Base-by-base conservation (phyloP, 163 green algal species). In the Coccomyxa subellipsoidea region DNA sequence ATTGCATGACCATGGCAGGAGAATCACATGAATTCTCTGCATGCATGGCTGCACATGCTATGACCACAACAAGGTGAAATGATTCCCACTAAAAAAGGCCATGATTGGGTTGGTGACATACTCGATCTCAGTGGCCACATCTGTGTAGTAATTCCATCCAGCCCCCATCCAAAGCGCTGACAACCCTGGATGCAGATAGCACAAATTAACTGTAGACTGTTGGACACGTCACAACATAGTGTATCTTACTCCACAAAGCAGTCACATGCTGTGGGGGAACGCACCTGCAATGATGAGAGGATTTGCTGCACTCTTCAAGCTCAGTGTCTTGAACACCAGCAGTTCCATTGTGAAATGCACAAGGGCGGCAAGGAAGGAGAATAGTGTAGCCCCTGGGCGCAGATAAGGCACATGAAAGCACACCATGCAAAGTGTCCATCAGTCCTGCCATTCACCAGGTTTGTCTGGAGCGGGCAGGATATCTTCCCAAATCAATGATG, bases 101-200 rank as follows among this genome's bases (percentile, higher is more conserved):
- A 66, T 12, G 47, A 66, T 66, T 66, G 47, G 12, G 12, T 66
- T 12, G 47, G 47, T 66, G 47, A 73, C 70, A 1, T 34, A 77
- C 70, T 77, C 70, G 31, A 34, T 7, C 32, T 77, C 70, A n/a
- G 32, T 25, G 21, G 79, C 77, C 9, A 82, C 36, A n/a, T 82
- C 80, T 0, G 90, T 94, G 85, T 97, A 97, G 75, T 96, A 97
- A 59, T 92, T 93, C 90, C 91, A 96, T 0, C 93, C 93, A 8
- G 83, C 80, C 7, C 83, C 86, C 89, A 97, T 96, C 93, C 93
- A 97, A 0, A 93, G 79, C 0, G 84, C 85, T 0, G 92, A 95
- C 27, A 95, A 59, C n/a, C 81, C 89, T 95, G 89, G 69, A 35
- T 59, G 59, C 27, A 8, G 76, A 23, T 18, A 81, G 18, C 12